Base-by-base conservation (phyloP, 2,329 filamentous ascomycete species). In the Sporothrix pallida region DNA sequence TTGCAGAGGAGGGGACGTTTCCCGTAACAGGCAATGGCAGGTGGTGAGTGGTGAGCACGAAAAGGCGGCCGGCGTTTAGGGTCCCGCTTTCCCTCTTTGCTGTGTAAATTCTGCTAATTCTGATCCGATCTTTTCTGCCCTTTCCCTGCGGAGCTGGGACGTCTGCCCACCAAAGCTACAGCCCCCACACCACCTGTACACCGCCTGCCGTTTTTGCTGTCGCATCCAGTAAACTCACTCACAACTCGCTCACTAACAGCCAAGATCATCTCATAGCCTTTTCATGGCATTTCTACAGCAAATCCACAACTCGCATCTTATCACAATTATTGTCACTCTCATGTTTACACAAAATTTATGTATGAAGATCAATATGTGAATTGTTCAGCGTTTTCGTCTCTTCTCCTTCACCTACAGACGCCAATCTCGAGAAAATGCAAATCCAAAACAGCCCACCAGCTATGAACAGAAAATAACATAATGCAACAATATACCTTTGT, bases 111-210 rank as follows among this genome's bases (percentile, higher is more conserved):
- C 56, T 60, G 23, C 26, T 23, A 37, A 60, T 60, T 60, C 56
- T 60, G 56, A 60, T 60, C 56, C 56, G 56, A 60, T 60, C 56
- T 60, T 60, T 60, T 60, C 56, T 60, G 56, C 56, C 56, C 56
- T 60, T 60, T 60, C 13, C 56, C 56, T 15, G 12, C 23, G 9
- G 23, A 23, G 60, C 31, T 37, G 31, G 31, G 7, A 37, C 31
- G 31, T 37, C 31, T 37, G 31, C 31, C 31, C 31, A 37, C 31
- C 42, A 54, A 20, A 17, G 20, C 17, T 20, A 52, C 50, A 52
- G 5, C 50, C n/a, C 6, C 52, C n/a, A 17, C 52, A 54, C 48
- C 48, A 52, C 48, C 48, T 52, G 48, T n/a, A 48, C 42, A 67
- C 62, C 62, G 62, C 62, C 62, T 65, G 37, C 37, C 60, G 42